Evolutionary conservation across 129 eudicot genomes (phyloP).

Genomic region (Centrapalus pauciflorus): DNA sequence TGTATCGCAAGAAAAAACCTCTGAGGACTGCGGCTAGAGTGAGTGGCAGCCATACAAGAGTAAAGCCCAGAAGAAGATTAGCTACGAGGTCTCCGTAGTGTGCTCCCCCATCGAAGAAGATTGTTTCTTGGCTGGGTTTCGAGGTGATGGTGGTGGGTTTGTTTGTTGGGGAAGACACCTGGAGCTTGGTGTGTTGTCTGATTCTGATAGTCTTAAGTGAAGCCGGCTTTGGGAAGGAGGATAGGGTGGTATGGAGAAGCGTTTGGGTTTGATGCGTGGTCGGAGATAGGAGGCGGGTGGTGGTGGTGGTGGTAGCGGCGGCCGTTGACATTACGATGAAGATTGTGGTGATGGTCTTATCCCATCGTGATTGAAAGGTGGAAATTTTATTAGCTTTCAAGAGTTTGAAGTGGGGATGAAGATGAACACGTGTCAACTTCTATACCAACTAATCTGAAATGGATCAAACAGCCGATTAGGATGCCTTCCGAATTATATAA

Average conservation of each 20-base stretch:
- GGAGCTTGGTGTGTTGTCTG: constrained; percentile 46
- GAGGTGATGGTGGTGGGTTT: constrained; percentile 41
- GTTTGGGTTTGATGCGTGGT: constrained; percentile 22
- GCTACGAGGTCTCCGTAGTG: constrained; percentile 92
- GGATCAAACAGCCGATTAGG: no score
- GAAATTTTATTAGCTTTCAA: constrained; percentile 7
- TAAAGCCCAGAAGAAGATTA: constrained; percentile 82
- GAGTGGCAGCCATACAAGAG: constrained; percentile 87
- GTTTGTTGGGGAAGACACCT: constrained; percentile 62
- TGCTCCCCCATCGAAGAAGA: constrained; percentile 94
- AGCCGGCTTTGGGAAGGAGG: constrained; percentile 31
- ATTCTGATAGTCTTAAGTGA: constrained; percentile 23
- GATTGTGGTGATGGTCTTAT: constrained; percentile 37
- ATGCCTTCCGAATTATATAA: no score
- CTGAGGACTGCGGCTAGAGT: constrained; percentile 90
- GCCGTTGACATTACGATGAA: constrained; percentile 37
- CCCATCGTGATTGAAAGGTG: constrained; percentile 9
- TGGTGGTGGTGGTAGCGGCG: constrained; percentile 29
- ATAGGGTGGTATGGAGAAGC: constrained; percentile 15
- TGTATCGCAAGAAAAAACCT: constrained; percentile 77
- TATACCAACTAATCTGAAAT: constrained; percentile 10
- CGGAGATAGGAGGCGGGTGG: constrained; percentile 14
- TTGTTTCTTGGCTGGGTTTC: constrained; percentile 58
- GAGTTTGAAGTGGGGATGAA: constrained; percentile 12
- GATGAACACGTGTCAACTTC: constrained; percentile 23